phyloP scores from a whole-genome alignment of 148 eudicot species.

The Vaccinium darrowii region DNA sequence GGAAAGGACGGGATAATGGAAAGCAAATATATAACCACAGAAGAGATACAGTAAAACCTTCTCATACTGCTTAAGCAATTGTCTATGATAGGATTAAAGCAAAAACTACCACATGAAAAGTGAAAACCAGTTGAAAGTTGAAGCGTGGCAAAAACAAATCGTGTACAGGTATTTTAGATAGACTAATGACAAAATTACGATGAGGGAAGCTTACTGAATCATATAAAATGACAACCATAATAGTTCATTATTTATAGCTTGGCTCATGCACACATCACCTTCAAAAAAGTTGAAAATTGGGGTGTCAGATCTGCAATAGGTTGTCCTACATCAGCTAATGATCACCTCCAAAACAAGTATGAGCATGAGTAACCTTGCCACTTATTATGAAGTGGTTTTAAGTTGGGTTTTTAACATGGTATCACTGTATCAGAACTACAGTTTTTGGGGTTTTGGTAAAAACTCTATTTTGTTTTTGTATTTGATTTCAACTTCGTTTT shows the following conservation, averaged over 20 bases:
- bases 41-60: not conserved
- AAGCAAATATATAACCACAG: not conserved
- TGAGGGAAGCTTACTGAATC: not conserved
- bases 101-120: not conserved
- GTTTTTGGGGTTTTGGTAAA: too few species aligned
- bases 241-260: not conserved
- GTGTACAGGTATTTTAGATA: not conserved
- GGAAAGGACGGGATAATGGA: not conserved
- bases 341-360: not conserved
- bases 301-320: not conserved
- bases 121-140: constrained; percentile 1
- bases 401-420: not conserved
- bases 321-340: not conserved
- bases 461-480: too few species aligned
- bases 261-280: not conserved
- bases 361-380: not conserved
- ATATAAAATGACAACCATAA: not conserved
- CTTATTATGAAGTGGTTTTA: not conserved
- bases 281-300: not conserved
- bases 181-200: not conserved
- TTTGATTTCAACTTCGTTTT: not conserved
- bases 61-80: not conserved
- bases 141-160: not conserved
- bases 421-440: too few species aligned
- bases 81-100: not conserved